Conservation (phyloP, 345 rosid species). For the Syzygium aromaticum region DNA sequence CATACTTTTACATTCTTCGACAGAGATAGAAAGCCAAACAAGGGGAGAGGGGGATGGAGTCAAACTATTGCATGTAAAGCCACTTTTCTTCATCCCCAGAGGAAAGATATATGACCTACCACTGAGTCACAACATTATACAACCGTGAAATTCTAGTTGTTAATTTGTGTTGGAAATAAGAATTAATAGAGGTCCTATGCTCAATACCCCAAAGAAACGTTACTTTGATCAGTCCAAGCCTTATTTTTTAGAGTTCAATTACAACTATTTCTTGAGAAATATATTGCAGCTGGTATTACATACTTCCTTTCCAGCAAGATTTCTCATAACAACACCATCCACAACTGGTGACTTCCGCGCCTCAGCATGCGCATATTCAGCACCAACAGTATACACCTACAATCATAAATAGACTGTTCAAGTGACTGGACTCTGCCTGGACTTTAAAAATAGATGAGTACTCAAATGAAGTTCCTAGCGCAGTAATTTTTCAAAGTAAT, state of each 20-base stretch:
- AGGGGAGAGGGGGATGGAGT: neutral
- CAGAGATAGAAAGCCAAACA: neutral
- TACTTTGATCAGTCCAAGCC: neutral
- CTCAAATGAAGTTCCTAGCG: neutral
- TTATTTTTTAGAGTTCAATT: neutral
- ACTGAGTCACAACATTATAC: neutral
- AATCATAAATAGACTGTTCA: constrained; percentile 18
- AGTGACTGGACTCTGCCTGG: neutral
- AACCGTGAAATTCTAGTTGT: neutral
- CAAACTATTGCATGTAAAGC: neutral
- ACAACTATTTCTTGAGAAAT: neutral
- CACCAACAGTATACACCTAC: constrained; percentile 96
- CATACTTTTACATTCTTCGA: neutral
- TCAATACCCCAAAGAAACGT: neutral
- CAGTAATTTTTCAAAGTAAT: neutral
- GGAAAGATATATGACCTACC: neutral
- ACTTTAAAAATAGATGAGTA: neutral
- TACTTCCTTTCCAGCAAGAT: constrained; percentile 97
- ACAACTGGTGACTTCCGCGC: constrained; percentile 99
- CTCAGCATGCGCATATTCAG: constrained; percentile 99
- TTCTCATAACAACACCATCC: constrained; percentile 99
- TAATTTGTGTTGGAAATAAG: neutral
- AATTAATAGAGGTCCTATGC: neutral
- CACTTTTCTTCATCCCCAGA: neutral
- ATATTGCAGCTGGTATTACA: constrained; percentile 10